Base-by-base conservation (phyloP, 2,329 filamentous ascomycete genomes). In the Fusarium irregulare region DNA sequence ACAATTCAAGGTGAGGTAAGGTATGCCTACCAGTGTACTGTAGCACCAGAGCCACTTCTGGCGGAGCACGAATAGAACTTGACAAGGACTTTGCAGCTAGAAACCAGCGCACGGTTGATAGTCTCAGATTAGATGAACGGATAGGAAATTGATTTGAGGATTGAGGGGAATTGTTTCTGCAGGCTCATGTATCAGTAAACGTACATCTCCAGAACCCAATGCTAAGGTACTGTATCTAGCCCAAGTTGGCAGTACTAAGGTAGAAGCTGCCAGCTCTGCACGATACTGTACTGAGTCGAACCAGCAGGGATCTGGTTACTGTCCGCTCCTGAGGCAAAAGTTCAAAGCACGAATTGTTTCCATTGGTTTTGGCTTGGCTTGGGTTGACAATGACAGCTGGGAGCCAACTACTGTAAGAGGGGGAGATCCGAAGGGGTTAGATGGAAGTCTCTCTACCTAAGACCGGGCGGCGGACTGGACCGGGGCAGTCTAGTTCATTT, bases 31-130 rank as follows among this genome's bases (percentile, higher is more conserved):
- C 21, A 3, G 25, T 27, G 62, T 46, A 34, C 23, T 27, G 67
- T 63, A 70, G 67, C 48, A 63, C 54, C 32, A 67, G 63, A 54
- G 45, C 68, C 63, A 67, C 62, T 56, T 64, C 65, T 64, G 54
- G 59, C 64, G 64, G 54, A 66, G 61, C 55, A 68, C 53, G 32
- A 68, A 48, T n/a, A 56, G 30, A 37, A 48, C 21, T 23, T 49
- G 47, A 23, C 28, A 28, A 23, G 32, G 12, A 25, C 48, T 51
- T 23, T 37, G 34, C 21, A 40, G 21, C 34, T 53, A 51, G 27
- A 54, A 46, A 60, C 44, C 56, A 66, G 55, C 37, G 47, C 48
- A 64, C 44, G 56, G 47, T 49, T 25, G 37, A 62, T 54, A 25
- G 37, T 56, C 46, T 47, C 28, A 28, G 48, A 45, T 45, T 56